Percentiles rank a stretch among this genome's conserved stretches.
These are phyloP conservation scores for Colletotrichum simmondsii DNA, from an alignment of 2,329 filamentous ascomycete genomes.

Conservation along the genomic window DNA sequence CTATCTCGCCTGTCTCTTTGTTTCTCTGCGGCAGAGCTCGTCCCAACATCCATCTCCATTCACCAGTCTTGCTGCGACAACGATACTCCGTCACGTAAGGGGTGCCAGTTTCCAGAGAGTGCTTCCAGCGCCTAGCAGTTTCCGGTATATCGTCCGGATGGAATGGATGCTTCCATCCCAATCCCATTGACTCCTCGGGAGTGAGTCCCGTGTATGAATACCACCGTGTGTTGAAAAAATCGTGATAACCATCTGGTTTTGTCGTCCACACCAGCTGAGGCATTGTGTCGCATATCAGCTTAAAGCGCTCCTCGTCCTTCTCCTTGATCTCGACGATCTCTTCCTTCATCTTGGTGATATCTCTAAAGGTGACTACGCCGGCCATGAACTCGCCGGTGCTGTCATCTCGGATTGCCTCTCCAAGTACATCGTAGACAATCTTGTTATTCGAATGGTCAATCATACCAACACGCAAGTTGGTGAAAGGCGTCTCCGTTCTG, in stretches of 20 bases:
- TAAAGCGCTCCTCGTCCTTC: conserved; percentile 79
- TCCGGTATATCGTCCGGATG: conserved; percentile 75
- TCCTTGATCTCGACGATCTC: conserved; percentile 77
- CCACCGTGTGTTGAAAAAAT: conserved; percentile 84
- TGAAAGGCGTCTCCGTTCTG: conserved; percentile 69
- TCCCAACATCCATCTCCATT: conserved; percentile 84
- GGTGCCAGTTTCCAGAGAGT: conserved; percentile 73
- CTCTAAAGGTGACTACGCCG: conserved; percentile 76
- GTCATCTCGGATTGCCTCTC: conserved; percentile 75
- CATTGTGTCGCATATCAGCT: conserved; percentile 80
- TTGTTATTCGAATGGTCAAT: conserved; percentile 62
- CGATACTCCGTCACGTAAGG: conserved; percentile 79
- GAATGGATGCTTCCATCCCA: conserved; percentile 72
- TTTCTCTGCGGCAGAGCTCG: conserved; percentile 76
- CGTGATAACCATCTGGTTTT: conserved; percentile 70
- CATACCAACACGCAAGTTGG: conserved; percentile 71
- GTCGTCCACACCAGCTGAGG: conserved; percentile 81
- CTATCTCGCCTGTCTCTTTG: conserved; percentile 72
- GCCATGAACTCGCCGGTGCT: conserved; percentile 78
- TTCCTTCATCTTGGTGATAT: conserved; percentile 77
- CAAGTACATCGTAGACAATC: conserved; percentile 72
- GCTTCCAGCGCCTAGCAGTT: conserved; percentile 67
- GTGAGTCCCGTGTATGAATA: conserved; percentile 80
- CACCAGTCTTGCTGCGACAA: conserved; percentile 72
- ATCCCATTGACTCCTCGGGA: conserved; percentile 69